These are phyloP conservation scores for Zychaea mexicana DNA, from an alignment of 371 early-diverging fungal genomes.

Conservation along the genomic window DNA sequence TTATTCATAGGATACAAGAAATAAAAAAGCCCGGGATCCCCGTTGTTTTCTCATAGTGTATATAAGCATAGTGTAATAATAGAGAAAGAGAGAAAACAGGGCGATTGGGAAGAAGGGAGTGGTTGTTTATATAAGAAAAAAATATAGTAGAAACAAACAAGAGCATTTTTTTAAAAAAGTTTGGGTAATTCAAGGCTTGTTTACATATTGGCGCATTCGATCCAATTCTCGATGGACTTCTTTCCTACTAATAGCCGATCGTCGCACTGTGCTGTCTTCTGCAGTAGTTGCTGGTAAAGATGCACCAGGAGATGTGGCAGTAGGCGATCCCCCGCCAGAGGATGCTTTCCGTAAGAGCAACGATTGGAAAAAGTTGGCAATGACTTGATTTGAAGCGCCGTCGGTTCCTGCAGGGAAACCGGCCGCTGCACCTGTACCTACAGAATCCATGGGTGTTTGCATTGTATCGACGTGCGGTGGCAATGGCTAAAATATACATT, in stretches of 20 bases:
- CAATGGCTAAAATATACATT: conserved; percentile 3
- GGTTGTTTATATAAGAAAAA: not conserved
- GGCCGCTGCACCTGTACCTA: conserved; percentile 15
- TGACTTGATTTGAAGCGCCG: conserved; percentile 67
- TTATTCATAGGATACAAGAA: too few species aligned
- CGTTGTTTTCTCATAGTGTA: too few species aligned
- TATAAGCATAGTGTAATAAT: too few species aligned
- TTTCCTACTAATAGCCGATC: conserved; percentile 45
- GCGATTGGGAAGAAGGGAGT: not conserved
- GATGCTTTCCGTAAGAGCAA: conserved; percentile 72
- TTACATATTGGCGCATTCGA: conserved; percentile 42
- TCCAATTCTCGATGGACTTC: conserved; percentile 51
- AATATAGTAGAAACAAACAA: too few species aligned
- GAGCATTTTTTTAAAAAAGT: not conserved
- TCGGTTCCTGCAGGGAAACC: conserved; percentile 17
- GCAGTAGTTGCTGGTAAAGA: conserved; percentile 15
- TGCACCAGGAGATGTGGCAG: conserved; percentile 24
- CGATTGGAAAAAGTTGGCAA: conserved; percentile 88
- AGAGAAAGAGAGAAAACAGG: too few species aligned
- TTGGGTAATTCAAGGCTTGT: conserved; percentile 19
- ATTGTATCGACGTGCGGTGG: conserved; percentile 17
- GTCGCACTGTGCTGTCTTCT: conserved; percentile 24
- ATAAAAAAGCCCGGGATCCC: too few species aligned
- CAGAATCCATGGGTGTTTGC: conserved; percentile 11
- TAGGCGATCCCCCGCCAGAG: conserved; percentile 31